Conservation (phyloP, 495 filamentous ascomycete species). For the Hyaloscypha finlandica region DNA sequence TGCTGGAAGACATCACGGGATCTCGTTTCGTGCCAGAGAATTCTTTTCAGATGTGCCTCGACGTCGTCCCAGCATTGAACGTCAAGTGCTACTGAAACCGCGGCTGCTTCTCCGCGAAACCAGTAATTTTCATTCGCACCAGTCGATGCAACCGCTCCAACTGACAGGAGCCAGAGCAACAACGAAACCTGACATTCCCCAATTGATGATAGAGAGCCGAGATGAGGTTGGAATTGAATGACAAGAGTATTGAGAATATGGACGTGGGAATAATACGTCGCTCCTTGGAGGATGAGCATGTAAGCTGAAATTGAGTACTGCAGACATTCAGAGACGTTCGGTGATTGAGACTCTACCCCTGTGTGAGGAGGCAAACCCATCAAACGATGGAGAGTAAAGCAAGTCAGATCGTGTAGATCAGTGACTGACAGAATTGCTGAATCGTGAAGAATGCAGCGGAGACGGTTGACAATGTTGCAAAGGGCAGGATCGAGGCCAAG, state of each 20-base stretch:
- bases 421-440: conserved; percentile 33
- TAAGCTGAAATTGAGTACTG: conserved; percentile 48
- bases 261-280: conserved; percentile 53
- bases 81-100: conserved; percentile 23
- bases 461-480: conserved; percentile 42
- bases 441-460: conserved; percentile 42
- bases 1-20: not conserved
- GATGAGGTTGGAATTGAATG: conserved; percentile 33
- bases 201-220: conserved; percentile 31
- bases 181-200: conserved; percentile 28
- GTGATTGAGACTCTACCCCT: conserved; percentile 1
- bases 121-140: conserved; percentile 36
- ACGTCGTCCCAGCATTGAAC: conserved; percentile 34
- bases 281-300: conserved; percentile 53
- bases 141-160: conserved; percentile 43
- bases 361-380: conserved; percentile 34
- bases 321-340: conserved; percentile 43
- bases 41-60: conserved; percentile 30
- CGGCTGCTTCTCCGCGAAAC: conserved; percentile 29
- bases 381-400: conserved; percentile 50
- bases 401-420: conserved; percentile 51
- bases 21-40: conserved; percentile 41
- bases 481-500: conserved; percentile 38
- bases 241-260: conserved; percentile 41
- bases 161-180: conserved; percentile 42